These are phyloP conservation scores for Ceriops decandra DNA, from an alignment of 345 rosid genomes.

Conservation along the genomic window DNA sequence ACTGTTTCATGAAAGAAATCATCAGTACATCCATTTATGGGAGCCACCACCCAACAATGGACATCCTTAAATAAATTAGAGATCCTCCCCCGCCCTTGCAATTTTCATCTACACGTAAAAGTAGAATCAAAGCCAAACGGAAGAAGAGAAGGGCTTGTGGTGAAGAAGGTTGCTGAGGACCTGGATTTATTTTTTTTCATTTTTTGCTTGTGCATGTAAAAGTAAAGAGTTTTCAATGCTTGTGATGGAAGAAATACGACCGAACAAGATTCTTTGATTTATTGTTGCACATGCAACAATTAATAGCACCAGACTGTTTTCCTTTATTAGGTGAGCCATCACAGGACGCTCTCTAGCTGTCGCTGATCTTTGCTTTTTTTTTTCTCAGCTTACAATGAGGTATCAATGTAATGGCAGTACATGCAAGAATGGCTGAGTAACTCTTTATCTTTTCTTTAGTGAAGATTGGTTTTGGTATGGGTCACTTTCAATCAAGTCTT, in stretches of 20 bases:
- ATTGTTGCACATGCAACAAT: conserved; percentile 53
- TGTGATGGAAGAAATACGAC: conserved; percentile 43
- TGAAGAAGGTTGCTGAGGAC: neutral
- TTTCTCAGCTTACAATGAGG: conserved; percentile 11
- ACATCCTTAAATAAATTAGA: no score
- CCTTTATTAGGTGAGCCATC: conserved; percentile 57
- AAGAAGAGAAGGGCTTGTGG: neutral
- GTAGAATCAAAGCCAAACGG: no score
- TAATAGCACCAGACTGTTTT: conserved; percentile 37
- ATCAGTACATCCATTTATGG: no score
- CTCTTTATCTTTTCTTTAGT: conserved; percentile 31
- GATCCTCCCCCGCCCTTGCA: no score
- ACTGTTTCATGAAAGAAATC: no score
- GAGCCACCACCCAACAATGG: no score
- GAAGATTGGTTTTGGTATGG: conserved; percentile 32
- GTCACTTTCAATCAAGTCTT: conserved; percentile 32
- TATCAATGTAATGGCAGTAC: conserved; percentile 22
- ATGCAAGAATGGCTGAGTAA: conserved; percentile 22
- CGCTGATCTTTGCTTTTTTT: conserved; percentile 7
- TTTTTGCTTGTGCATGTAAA: conserved; percentile 34
- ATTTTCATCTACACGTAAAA: no score
- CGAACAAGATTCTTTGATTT: conserved; percentile 34
- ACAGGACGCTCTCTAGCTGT: conserved; percentile 25
- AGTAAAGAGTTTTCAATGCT: conserved; percentile 34
- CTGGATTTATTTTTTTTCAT: no score